Conservation (phyloP, 208 protist genomes). For the Leishmania mexicana region DNA sequence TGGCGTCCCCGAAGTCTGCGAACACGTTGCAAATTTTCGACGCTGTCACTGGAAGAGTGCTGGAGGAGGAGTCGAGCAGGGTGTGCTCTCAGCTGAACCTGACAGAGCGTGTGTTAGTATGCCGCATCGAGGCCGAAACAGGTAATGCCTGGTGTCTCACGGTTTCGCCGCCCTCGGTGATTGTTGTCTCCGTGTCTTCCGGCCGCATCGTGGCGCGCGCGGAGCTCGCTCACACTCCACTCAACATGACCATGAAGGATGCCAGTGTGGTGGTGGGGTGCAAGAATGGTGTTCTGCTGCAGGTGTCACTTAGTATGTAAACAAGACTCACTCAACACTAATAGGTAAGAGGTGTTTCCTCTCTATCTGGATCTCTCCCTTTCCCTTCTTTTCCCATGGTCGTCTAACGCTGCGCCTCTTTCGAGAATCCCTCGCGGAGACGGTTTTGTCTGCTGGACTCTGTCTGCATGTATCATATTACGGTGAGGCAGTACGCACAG, state of each 20-base stretch:
- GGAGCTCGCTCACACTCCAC: conserved; percentile 27
- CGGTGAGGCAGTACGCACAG: background rate
- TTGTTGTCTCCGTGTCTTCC: conserved; percentile 40
- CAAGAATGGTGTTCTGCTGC: conserved; percentile 18
- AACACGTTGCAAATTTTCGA: conserved; percentile 80
- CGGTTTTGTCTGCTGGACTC: background rate
- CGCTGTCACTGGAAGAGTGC: conserved; percentile 30
- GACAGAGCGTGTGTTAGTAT: conserved; percentile 31
- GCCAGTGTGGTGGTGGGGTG: conserved; percentile 13
- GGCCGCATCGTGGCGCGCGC: conserved; percentile 41
- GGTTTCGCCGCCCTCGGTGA: conserved; percentile 33
- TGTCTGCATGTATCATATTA: background rate
- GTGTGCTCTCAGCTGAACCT: conserved; percentile 32
- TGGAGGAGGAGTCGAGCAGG: conserved; percentile 37
- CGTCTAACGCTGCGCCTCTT: background rate
- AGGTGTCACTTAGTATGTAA: conserved; percentile 7
- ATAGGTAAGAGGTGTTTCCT: background rate
- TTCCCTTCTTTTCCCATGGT: background rate
- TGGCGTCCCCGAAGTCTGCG: conserved; percentile 43
- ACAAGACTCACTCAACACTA: background rate
- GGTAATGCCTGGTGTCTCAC: conserved; percentile 59
- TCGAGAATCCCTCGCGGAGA: background rate
- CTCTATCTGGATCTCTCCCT: background rate
- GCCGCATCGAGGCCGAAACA: conserved; percentile 39
- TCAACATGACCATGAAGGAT: conserved; percentile 39